phyloP scores from a whole-genome alignment of 441 rosid genomes.

The Pelargonium australe region DNA sequence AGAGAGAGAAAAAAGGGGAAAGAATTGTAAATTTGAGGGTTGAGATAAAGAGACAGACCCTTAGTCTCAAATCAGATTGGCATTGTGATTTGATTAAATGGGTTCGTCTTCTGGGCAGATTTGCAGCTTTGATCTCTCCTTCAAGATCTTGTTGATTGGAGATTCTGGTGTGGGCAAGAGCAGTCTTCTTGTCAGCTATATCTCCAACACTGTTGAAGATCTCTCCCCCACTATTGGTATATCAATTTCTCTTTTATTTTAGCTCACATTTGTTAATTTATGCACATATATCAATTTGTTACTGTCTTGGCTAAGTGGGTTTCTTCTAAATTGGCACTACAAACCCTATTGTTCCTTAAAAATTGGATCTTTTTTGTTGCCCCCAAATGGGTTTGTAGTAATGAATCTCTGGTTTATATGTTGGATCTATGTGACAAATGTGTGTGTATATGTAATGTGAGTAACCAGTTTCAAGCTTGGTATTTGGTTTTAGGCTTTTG shows the following conservation, averaged over 20 bases:
- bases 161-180: conserved; percentile 65
- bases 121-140: conserved; percentile 42
- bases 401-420: conserved; percentile 15
- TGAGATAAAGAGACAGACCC: not conserved
- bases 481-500: no score
- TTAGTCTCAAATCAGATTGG: not conserved
- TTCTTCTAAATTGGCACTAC: not conserved
- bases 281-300: not conserved
- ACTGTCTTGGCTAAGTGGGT: no score
- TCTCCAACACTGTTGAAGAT: conserved; percentile 40
- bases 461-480: no score
- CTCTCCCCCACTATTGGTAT: conserved; percentile 58
- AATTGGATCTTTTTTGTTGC: not conserved
- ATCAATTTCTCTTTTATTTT: not conserved
- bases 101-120: conserved; percentile 55
- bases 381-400: conserved; percentile 3
- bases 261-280: not conserved
- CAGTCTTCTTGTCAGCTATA: conserved; percentile 58
- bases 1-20: not conserved
- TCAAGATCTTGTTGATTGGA: conserved; percentile 63
- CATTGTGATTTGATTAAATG: conserved; percentile 23
- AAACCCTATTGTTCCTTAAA: not conserved
- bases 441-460: not conserved
- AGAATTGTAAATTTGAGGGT: conserved; percentile 12
- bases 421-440: not conserved